Percentiles rank a stretch among this genome's conserved stretches.
These are phyloP conservation scores for Thoreauomyces humboldtii DNA, from an alignment of 192 early-diverging fungal species.

Conservation along the genomic window DNA sequence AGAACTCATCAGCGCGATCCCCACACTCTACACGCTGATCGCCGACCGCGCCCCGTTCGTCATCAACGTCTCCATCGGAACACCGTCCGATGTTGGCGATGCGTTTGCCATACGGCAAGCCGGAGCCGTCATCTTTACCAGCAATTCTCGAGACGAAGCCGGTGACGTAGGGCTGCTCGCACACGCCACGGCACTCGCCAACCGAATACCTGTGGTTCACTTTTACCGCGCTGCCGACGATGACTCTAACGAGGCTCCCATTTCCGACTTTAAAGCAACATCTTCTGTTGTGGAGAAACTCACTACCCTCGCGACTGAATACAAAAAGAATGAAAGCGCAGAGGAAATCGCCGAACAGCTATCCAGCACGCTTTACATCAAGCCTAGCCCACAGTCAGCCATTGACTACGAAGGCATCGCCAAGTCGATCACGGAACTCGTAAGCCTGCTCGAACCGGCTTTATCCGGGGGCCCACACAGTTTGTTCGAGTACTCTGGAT, in stretches of 20 bases:
- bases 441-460: constrained; percentile 54
- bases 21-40: constrained; percentile 36
- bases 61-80: constrained; percentile 52
- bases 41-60: constrained; percentile 47
- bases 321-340: neutral
- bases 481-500: constrained; percentile 79
- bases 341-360: neutral
- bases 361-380: constrained; percentile 4
- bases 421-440: constrained; percentile 51
- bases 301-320: neutral
- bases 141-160: constrained; percentile 74
- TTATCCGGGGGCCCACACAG: constrained; percentile 40
- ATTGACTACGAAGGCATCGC: constrained; percentile 52
- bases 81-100: constrained; percentile 48
- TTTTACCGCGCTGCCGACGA: constrained; percentile 64
- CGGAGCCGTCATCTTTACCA: constrained; percentile 69
- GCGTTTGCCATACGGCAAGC: constrained; percentile 70
- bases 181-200: constrained; percentile 58
- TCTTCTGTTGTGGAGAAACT: neutral
- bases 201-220: constrained; percentile 70
- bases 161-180: constrained; percentile 77
- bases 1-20: constrained; percentile 33
- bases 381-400: constrained; percentile 30
- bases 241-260: too few species aligned
- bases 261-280: neutral